These are phyloP conservation scores for Staphylotrichum longicolle DNA, from an alignment of 495 filamentous ascomycete genomes.

Conservation along the genomic window DNA sequence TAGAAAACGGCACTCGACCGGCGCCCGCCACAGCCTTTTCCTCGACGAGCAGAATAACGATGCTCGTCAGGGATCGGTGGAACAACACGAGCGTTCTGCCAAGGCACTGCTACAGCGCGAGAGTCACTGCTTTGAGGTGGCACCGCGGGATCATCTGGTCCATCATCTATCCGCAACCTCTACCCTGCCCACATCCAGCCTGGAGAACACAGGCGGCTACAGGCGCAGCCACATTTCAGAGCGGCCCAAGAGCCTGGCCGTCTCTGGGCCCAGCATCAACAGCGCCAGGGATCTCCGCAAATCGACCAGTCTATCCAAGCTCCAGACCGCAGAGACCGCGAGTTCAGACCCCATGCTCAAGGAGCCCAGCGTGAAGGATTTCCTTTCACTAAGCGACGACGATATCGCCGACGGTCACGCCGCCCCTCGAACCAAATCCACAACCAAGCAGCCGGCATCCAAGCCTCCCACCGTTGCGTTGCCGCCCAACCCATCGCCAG, in stretches of 20 bases:
- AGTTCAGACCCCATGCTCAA: constrained; percentile 26
- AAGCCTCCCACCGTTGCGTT: constrained; percentile 6
- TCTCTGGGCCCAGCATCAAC: constrained; percentile 2
- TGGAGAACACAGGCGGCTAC: constrained; percentile 3
- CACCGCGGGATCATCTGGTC: constrained; percentile 15
- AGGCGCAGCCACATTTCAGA: neutral
- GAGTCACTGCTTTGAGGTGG: neutral
- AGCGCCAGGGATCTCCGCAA: constrained; percentile 16
- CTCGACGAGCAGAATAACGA: neutral
- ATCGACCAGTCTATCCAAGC: constrained; percentile 27
- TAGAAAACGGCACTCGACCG: constrained; percentile 17
- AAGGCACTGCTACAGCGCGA: constrained; percentile 6
- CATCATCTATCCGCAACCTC: constrained; percentile 27
- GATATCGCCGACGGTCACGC: constrained; percentile 42
- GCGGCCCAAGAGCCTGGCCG: constrained; percentile 15
- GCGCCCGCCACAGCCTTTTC: neutral
- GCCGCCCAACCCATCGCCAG: constrained; percentile 21
- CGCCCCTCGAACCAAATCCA: constrained; percentile 8
- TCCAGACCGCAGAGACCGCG: constrained; percentile 15
- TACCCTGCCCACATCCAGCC: constrained; percentile 17
- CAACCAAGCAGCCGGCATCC: neutral
- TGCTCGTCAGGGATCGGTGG: constrained; percentile 25
- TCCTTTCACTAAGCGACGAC: constrained; percentile 46
- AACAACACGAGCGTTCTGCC: constrained; percentile 16
- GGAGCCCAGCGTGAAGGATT: constrained; percentile 48